phyloP scores from a whole-genome alignment of 176 grass and related monocot genomes.

The Oropetium thomaeum region DNA sequence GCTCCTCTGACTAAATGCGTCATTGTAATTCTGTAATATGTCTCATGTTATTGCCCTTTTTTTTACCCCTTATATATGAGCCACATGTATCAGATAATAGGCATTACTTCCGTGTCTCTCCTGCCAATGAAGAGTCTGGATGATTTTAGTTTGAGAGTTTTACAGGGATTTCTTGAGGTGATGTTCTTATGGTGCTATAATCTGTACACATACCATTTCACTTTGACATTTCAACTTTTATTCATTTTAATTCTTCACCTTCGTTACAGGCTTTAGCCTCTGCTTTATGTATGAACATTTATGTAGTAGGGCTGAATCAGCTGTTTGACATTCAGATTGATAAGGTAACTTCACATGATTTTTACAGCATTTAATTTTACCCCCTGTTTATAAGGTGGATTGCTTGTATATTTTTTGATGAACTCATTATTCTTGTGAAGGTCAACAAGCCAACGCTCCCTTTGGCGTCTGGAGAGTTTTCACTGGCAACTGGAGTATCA shows the following conservation, averaged over 20 bases:
- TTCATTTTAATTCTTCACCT: background rate
- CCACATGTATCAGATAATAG: slow-evolving; percentile 52
- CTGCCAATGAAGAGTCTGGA: slow-evolving; percentile 53
- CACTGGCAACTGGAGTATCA: slow-evolving; percentile 43
- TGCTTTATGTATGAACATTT: slow-evolving; percentile 83
- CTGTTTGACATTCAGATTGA: slow-evolving; percentile 83
- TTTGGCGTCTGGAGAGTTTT: slow-evolving; percentile 73
- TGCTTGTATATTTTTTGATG: background rate
- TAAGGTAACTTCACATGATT: slow-evolving; percentile 42
- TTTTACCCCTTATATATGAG: slow-evolving; percentile 6
- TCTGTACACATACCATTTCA: background rate
- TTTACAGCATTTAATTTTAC: background rate
- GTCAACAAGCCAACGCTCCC: slow-evolving; percentile 79
- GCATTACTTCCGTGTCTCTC: slow-evolving; percentile 69
- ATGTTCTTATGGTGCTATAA: background rate
- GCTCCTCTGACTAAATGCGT: background rate
- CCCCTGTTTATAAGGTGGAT: background rate
- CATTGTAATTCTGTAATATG: background rate
- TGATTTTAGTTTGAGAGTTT: slow-evolving; percentile 47
- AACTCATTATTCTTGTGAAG: slow-evolving; percentile 34
- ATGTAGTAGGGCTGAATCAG: slow-evolving; percentile 84
- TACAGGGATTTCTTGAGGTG: slow-evolving; percentile 64
- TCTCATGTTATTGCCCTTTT: background rate
- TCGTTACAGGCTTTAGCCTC: slow-evolving; percentile 54
- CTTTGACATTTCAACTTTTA: background rate